Base-by-base conservation (phyloP, 208 protist genomes). In the Zelonia costaricensis region DNA sequence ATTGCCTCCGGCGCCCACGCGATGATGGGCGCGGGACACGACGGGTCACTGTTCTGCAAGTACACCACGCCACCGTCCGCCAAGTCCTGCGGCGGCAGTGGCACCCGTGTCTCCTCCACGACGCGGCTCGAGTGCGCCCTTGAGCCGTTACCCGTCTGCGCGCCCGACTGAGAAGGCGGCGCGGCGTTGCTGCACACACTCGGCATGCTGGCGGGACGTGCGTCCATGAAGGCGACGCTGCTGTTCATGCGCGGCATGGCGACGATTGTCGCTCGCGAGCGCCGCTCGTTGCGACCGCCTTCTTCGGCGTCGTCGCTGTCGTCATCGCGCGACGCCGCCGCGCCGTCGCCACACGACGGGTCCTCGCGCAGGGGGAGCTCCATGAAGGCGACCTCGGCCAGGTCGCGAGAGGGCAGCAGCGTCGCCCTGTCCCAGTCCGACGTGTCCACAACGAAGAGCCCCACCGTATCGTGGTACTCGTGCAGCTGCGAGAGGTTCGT, bases 361-460 rank as follows among this genome's bases (percentile, higher is more conserved):
- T 39, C 66, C 23, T 43, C 51, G 8, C 64, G 61, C 31, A 86
- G 64, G 6, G 68, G 62, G 3, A 88, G 69, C 18, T 67, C 49
- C 56, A 55, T 69, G 28, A 78, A 76, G 7, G 76, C 65, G 52
- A 72, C 51, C 53, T 86, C 81, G 4, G 69, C 47, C 44, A 80
- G 9, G 7, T 64, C 57, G 13, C 52, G 53, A n/a, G 56, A n/a
- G 5, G 48, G 25, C 28, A 86, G 62, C 25, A 84, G 67, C 39
- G 72, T 80, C 31, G 72, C 48, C 1, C 58, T 62, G 55, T 94
- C 88, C 84, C 84, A 94, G 6, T 67, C 70, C 0, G 84, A 69
- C 4, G 88, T 94, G 66, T 94, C 82, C 2, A 94, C 55, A 4
- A 73, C 60, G 52, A 92, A 89, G 18, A 76, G 67, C 3, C 56